Percentiles rank a stretch among this genome's conserved stretches.
Evolutionary conservation across 768 basidiomycete genomes (phyloP).

Genomic region (Tylopilus plumbeoviolaceoides): DNA sequence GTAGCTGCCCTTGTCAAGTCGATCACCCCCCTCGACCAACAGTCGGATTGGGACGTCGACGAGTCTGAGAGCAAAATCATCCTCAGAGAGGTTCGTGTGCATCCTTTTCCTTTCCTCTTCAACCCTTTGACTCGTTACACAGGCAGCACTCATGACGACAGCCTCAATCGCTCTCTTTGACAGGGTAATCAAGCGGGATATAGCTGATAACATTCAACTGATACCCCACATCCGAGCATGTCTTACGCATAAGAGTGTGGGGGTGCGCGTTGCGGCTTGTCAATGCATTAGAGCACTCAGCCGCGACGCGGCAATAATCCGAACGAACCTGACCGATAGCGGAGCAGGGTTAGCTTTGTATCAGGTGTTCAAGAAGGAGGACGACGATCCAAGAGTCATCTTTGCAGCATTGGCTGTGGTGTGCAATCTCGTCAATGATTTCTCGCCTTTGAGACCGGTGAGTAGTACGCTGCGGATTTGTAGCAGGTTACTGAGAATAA

Average conservation of each 20-base stretch:
- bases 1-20: constrained; percentile 49
- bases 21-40: constrained; percentile 48
- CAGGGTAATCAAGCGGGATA: constrained; percentile 64
- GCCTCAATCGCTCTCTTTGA: constrained; percentile 70
- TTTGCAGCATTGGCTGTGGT: constrained; percentile 69
- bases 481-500: not conserved
- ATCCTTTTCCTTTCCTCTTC: not conserved
- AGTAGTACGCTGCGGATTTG: constrained; percentile 25
- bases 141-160: constrained; percentile 74
- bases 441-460: constrained; percentile 74
- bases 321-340: constrained; percentile 82
- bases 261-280: constrained; percentile 82
- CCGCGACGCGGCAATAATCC: constrained; percentile 71
- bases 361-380: constrained; percentile 48
- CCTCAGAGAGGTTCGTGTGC: constrained; percentile 57
- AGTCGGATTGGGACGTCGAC: constrained; percentile 60
- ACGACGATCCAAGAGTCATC: constrained; percentile 68
- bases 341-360: constrained; percentile 74
- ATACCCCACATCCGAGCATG: constrained; percentile 51
- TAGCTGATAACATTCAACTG: constrained; percentile 58
- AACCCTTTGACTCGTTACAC: not conserved
- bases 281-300: constrained; percentile 81
- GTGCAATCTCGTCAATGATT: constrained; percentile 84
- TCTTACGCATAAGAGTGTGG: constrained; percentile 59
- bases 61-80: constrained; percentile 53